Percentiles rank a stretch among this genome's conserved stretches.
Conservation (phyloP, 768 basidiomycete genomes). For the Royoungia palumana region DNA sequence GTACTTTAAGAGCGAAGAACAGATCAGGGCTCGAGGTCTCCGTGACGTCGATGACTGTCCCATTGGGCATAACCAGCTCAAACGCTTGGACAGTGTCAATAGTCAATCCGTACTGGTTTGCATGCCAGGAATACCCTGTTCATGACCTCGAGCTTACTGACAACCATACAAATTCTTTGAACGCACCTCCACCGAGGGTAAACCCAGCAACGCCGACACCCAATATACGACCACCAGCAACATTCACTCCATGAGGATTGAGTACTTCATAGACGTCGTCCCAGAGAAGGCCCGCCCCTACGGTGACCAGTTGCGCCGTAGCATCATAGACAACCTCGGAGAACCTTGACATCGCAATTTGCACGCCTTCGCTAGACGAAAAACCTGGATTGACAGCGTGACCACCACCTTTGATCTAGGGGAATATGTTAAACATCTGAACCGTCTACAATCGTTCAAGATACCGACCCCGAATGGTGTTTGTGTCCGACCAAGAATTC, state of each 20-base stretch:
- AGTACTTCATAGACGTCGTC: constrained; percentile 56
- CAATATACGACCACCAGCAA: constrained; percentile 50
- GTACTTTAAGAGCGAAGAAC: constrained; percentile 40
- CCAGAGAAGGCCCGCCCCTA: constrained; percentile 50
- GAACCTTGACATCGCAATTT: constrained; percentile 51
- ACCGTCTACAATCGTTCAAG: too few species aligned
- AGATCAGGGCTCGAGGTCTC: constrained; percentile 33
- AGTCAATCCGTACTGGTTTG: constrained; percentile 57
- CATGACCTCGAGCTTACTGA: background rate
- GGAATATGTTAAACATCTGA: too few species aligned
- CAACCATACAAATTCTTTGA: background rate
- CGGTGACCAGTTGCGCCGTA: constrained; percentile 34
- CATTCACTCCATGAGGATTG: constrained; percentile 44
- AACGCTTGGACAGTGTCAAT: constrained; percentile 49
- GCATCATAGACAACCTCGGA: constrained; percentile 41
- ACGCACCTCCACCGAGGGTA: constrained; percentile 49
- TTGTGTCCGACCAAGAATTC: constrained; percentile 42
- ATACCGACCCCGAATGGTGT: constrained; percentile 17
- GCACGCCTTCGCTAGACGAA: constrained; percentile 53
- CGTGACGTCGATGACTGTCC: constrained; percentile 37
- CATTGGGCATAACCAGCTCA: constrained; percentile 49
- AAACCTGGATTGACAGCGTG: constrained; percentile 52
- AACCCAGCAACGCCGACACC: constrained; percentile 58
- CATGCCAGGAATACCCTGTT: constrained; percentile 58
- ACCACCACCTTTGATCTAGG: constrained; percentile 56